Percentiles rank a stretch among this genome's conserved stretches.
Evolutionary conservation across 345 rosid species (phyloP).

Genomic region (Pugionium cornutum): DNA sequence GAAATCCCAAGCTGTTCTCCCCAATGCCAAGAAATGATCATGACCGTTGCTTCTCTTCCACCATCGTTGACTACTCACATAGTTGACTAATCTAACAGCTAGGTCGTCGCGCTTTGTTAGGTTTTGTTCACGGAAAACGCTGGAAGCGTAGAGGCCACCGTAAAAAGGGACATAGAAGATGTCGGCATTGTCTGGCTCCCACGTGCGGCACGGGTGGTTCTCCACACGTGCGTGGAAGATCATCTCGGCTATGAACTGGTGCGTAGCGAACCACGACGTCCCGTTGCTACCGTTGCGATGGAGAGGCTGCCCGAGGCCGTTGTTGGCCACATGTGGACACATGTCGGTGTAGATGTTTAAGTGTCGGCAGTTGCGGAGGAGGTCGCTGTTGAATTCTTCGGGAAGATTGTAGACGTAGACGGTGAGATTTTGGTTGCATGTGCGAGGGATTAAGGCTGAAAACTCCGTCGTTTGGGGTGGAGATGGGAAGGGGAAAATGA

Average conservation of each 20-base stretch:
- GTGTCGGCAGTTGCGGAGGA: slow-evolving; percentile 46
- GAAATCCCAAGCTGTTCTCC: slow-evolving; percentile 64
- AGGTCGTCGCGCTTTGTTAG: slow-evolving; percentile 45
- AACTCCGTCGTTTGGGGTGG: slow-evolving; percentile 7
- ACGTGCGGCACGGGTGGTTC: slow-evolving; percentile 54
- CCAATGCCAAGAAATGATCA: slow-evolving; percentile 60
- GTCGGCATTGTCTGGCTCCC: slow-evolving; percentile 49
- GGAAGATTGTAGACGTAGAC: slow-evolving; percentile 59
- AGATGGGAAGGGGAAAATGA: slow-evolving; percentile 1
- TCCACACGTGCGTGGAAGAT: slow-evolving; percentile 53
- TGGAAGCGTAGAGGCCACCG: slow-evolving; percentile 57
- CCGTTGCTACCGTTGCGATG: neutral
- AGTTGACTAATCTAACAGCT: slow-evolving; percentile 34
- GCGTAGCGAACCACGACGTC: slow-evolving; percentile 41
- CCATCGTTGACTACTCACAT: slow-evolving; percentile 41
- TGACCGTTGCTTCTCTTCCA: slow-evolving; percentile 55
- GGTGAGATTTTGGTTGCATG: slow-evolving; percentile 28
- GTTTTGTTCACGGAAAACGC: slow-evolving; percentile 55
- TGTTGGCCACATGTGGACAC: slow-evolving; percentile 53
- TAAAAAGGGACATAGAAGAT: slow-evolving; percentile 54
- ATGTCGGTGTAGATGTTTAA: slow-evolving; percentile 51
- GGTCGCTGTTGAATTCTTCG: slow-evolving; percentile 42
- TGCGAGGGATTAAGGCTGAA: neutral
- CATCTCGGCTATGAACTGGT: slow-evolving; percentile 57
- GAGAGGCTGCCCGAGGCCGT: slow-evolving; percentile 52